Base-by-base conservation (phyloP, 768 basidiomycete species). In the Leccinellum albellum region DNA sequence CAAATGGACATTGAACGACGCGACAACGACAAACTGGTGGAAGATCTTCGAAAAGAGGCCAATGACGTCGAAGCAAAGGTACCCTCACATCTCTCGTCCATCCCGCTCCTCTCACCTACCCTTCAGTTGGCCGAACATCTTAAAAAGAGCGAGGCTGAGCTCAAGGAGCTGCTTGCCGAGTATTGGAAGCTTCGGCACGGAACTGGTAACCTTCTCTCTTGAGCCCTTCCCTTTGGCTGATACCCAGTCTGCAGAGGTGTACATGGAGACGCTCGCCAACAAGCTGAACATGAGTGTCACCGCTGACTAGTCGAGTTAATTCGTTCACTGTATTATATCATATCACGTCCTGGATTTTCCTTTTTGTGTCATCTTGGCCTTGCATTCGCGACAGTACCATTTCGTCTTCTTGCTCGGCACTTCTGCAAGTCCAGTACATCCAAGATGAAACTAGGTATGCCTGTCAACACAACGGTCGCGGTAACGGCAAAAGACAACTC, bases 221-320 rank as follows among this genome's bases (percentile, higher is more conserved):
- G 8, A 23, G 35, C 37, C 15, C 3, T 10, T 21, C 32, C 23
- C 29, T 31, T 51, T 32, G 9, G 48, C 50, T 61, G 48, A 63
- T 29, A 6, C 33, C 55, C 54, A 44, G n/a, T 54, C 47, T 29
- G 21, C 61, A 91, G 91, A 91, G 69, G 81, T 91, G 2, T 93
- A 90, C 64, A 91, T 92, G 90, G 90, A 91, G 70, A 91, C 87
- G 0, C 75, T 92, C 26, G 88, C 89, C 4, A 89, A 89, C 71
- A 89, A 89, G 63, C 76, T 93, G 45, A 89, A 87, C 52, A 78
- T 89, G 79, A 75, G 68, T 51, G 78, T 78, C 37, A 56, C 62
- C 31, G 65, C 70, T 3, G 69, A 66, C 20, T 69, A 65, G 51
- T 14, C 24, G 6, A 26, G 53, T 40, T 58, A 57, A 69, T 35